phyloP scores from a whole-genome alignment of 2,329 filamentous ascomycete species.

The Mollisiaceae sp. region DNA sequence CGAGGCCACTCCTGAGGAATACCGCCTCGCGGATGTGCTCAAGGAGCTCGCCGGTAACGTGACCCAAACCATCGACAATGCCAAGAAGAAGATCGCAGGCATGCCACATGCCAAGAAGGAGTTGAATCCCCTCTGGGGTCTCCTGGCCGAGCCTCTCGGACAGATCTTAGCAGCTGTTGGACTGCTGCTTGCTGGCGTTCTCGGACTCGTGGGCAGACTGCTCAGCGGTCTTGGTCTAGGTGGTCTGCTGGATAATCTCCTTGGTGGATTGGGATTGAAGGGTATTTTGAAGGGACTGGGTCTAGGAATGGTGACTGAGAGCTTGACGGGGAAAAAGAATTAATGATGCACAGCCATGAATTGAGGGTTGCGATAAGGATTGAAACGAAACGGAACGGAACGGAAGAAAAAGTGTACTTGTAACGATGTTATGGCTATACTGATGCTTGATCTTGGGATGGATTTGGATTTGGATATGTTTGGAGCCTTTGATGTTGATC shows the following conservation, averaged over 20 bases:
- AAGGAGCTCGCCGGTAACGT: conserved; percentile 87
- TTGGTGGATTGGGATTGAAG: conserved; percentile 77
- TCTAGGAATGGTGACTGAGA: conserved; percentile 53
- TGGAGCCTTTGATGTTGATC: not conserved
- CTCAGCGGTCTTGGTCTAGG: conserved; percentile 79
- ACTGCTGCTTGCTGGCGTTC: conserved; percentile 78
- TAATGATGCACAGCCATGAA: not conserved
- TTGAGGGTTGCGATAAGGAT: not conserved
- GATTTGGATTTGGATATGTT: no score
- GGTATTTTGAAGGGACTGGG: conserved; percentile 78
- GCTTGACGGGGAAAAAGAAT: conserved; percentile 53
- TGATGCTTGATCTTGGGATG: conserved; percentile 1
- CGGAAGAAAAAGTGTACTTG: not conserved
- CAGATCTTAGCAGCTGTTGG: conserved; percentile 93
- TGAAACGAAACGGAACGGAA: no score
- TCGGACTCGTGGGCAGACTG: conserved; percentile 82
- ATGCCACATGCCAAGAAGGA: conserved; percentile 97
- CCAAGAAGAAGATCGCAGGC: conserved; percentile 85
- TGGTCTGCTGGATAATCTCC: conserved; percentile 76
- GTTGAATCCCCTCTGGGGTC: conserved; percentile 85
- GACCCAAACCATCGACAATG: conserved; percentile 81
- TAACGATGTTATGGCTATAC: conserved; percentile 2
- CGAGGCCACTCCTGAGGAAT: conserved; percentile 83
- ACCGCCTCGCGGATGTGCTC: conserved; percentile 80
- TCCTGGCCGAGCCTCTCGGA: conserved; percentile 81